Conservation (phyloP, 352 stramenopile genomes). For the Phytophthora macrochlamydospora region DNA sequence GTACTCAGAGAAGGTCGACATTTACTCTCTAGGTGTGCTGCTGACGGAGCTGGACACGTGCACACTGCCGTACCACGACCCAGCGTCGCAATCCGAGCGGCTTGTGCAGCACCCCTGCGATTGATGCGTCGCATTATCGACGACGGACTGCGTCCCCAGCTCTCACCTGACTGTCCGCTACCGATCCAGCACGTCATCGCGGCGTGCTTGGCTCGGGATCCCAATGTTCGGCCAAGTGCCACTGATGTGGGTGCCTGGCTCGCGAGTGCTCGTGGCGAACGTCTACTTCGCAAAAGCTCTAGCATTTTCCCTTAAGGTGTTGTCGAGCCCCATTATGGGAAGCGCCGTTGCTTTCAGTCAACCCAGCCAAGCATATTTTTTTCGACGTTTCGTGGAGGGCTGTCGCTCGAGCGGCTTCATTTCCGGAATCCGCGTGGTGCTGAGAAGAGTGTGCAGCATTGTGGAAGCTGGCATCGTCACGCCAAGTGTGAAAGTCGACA, state of each 20-base stretch:
- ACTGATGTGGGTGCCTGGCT: slow-evolving; percentile 50
- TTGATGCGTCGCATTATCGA: slow-evolving; percentile 67
- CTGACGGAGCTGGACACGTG: slow-evolving; percentile 79
- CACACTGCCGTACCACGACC: slow-evolving; percentile 68
- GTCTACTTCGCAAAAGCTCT: slow-evolving; percentile 41
- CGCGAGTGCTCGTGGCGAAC: slow-evolving; percentile 36
- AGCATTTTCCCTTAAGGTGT: slow-evolving; percentile 28
- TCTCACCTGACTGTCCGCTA: slow-evolving; percentile 60
- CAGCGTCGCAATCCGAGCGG: slow-evolving; percentile 39
- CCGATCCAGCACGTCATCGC: slow-evolving; percentile 62
- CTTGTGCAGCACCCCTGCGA: slow-evolving; percentile 59
- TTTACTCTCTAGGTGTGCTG: slow-evolving; percentile 82
- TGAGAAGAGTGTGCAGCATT: background rate
- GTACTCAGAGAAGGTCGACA: slow-evolving; percentile 79
- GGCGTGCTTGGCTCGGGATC: slow-evolving; percentile 58
- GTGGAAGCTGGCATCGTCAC: background rate
- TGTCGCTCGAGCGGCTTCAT: background rate
- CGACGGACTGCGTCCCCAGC: slow-evolving; percentile 57
- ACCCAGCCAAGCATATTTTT: background rate
- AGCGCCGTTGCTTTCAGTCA: slow-evolving; percentile 10
- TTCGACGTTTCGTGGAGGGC: background rate
- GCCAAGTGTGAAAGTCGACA: background rate
- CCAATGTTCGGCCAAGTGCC: slow-evolving; percentile 52
- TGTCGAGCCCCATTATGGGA: slow-evolving; percentile 5
- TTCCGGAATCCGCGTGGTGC: background rate